Evolutionary conservation across 805 yeast genomes (phyloP).

Genomic region (Lipomyces starkeyi): DNA sequence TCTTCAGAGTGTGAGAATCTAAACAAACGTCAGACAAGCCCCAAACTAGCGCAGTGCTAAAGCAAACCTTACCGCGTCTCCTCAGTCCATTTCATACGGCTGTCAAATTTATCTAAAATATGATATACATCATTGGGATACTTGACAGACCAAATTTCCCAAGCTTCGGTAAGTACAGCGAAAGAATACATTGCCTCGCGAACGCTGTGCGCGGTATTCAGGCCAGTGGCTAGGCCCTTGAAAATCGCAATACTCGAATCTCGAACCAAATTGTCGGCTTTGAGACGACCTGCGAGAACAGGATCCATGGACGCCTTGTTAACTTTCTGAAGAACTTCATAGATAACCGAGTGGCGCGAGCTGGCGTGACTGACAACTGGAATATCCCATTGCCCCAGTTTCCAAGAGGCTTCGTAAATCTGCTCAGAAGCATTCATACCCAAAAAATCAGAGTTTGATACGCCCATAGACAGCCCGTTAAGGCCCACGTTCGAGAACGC

Average conservation of each 20-base stretch:
- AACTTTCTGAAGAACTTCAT: constrained; percentile 14
- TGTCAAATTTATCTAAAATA: not conserved
- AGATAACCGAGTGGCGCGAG: constrained; percentile 16
- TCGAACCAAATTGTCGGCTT: constrained; percentile 5
- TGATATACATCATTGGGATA: not conserved
- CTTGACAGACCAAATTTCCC: constrained; percentile 9
- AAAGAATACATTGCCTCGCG: constrained; percentile 14
- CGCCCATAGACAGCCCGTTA: constrained; percentile 59
- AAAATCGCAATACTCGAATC: constrained; percentile 12
- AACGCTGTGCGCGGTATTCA: not conserved
- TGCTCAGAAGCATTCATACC: constrained; percentile 38
- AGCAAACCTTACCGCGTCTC: constrained; percentile 9
- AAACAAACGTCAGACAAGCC: not conserved
- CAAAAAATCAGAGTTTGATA: constrained; percentile 35
- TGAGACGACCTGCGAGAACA: not conserved
- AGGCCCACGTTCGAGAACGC: constrained; percentile 60
- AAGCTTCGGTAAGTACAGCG: constrained; percentile 21
- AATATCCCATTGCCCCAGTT: constrained; percentile 76
- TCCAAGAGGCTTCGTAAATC: constrained; percentile 73
- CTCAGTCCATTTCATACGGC: constrained; percentile 9
- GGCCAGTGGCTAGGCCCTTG: not conserved
- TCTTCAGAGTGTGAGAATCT: constrained; percentile 26
- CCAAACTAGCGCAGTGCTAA: not conserved
- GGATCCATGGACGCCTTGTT: not conserved
- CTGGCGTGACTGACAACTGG: constrained; percentile 53